phyloP scores from a whole-genome alignment of 345 rosid species.

The Brassica incana region DNA sequence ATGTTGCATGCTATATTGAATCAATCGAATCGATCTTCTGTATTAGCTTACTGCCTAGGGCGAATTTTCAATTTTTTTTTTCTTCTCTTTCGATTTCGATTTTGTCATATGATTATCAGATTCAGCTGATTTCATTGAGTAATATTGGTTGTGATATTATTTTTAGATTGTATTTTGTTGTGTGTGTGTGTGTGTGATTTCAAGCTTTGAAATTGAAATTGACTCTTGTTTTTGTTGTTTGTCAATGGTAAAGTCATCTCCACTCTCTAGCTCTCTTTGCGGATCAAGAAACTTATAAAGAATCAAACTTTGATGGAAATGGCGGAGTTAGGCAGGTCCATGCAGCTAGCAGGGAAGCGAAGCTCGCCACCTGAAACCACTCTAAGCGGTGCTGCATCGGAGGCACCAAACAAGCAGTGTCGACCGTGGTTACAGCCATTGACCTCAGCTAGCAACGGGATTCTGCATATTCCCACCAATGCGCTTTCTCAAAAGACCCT shows the following conservation, averaged over 20 bases:
- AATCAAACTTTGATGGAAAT: constrained; percentile 24
- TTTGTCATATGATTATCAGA: not conserved
- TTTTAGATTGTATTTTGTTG: not conserved
- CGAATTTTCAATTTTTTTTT: not conserved
- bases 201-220: not conserved
- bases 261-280: not conserved
- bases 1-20: constrained; percentile 3
- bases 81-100: not conserved
- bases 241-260: not conserved
- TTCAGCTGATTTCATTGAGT: not conserved
- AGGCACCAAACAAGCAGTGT: constrained; percentile 56
- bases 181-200: not conserved
- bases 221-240: constrained; percentile 7
- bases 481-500: constrained; percentile 44
- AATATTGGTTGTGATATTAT: constrained; percentile 5
- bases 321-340: constrained; percentile 26
- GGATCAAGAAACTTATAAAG: not conserved
- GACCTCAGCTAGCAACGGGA: constrained; percentile 46
- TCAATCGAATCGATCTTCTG: not conserved
- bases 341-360: constrained; percentile 58
- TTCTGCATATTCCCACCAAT: constrained; percentile 46
- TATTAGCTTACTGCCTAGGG: not conserved
- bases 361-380: constrained; percentile 54
- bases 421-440: constrained; percentile 84
- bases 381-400: constrained; percentile 38